phyloP scores from a whole-genome alignment of 2,329 filamentous ascomycete species.

The Penicillium sumatraense region DNA sequence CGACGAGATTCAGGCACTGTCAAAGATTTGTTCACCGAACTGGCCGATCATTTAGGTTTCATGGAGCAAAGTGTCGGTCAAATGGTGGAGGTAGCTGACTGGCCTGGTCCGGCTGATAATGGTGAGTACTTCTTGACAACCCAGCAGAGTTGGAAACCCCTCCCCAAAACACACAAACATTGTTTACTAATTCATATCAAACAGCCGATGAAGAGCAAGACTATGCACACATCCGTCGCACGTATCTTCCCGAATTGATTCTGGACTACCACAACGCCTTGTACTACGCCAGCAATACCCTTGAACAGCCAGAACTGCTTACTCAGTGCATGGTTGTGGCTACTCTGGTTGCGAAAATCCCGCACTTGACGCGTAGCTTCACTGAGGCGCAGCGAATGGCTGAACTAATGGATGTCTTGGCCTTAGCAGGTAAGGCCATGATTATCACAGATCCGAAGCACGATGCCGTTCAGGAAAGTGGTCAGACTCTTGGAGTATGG shows the following conservation, averaged over 20 bases:
- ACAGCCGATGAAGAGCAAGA: conserved; percentile 63
- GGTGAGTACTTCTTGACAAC: conserved; percentile 50
- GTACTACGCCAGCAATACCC: conserved; percentile 74
- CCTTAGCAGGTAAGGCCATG: conserved; percentile 75
- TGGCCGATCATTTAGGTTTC: conserved; percentile 51
- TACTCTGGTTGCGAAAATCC: conserved; percentile 72
- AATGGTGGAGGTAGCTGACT: conserved; percentile 66
- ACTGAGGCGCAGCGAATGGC: conserved; percentile 69
- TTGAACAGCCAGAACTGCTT: conserved; percentile 74
- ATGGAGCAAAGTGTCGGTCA: conserved; percentile 60
- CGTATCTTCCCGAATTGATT: conserved; percentile 84
- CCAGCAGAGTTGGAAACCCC: background rate
- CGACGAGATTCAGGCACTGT: conserved; percentile 39
- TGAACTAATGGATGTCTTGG: conserved; percentile 77
- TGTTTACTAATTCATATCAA: conserved; percentile 11
- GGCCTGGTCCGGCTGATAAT: conserved; percentile 62
- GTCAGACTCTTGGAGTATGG: conserved; percentile 46
- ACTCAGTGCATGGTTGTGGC: conserved; percentile 88
- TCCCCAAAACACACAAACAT: background rate
- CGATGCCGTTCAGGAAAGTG: conserved; percentile 45
- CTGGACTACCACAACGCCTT: conserved; percentile 82
- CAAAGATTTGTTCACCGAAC: conserved; percentile 58
- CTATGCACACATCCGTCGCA: conserved; percentile 68
- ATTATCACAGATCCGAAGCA: conserved; percentile 54
- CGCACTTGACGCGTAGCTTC: conserved; percentile 69